phyloP scores from a whole-genome alignment of 257 asterid genomes.

The Scutellaria galericulata region DNA sequence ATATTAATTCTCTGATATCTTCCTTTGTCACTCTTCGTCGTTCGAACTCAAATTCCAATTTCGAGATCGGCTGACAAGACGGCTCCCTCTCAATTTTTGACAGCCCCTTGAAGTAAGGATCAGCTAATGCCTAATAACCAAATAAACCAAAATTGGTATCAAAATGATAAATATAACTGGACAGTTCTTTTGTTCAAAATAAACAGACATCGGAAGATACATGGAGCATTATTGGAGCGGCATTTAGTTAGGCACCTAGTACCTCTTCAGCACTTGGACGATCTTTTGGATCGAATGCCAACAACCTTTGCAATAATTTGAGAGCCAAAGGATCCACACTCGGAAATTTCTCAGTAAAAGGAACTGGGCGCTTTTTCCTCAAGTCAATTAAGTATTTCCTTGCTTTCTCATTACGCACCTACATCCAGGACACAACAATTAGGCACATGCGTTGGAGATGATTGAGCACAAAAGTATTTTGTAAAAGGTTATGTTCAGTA shows the following conservation, averaged over 20 bases:
- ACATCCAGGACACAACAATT: conserved; percentile 38
- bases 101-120: conserved; percentile 92
- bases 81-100: conserved; percentile 92
- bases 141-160: conserved; percentile 27
- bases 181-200: background rate
- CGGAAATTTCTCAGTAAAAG: conserved; percentile 66
- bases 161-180: background rate
- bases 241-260: conserved; percentile 14
- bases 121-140: conserved; percentile 73
- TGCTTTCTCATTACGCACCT: conserved; percentile 97
- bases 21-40: conserved; percentile 82
- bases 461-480: conserved; percentile 21
- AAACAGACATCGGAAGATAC: background rate
- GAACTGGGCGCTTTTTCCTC: conserved; percentile 68
- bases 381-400: conserved; percentile 73
- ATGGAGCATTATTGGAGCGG: background rate
- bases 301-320: conserved; percentile 65
- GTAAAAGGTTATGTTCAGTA: conserved; percentile 36
- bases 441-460: conserved; percentile 5
- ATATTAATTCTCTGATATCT: conserved; percentile 81
- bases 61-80: conserved; percentile 83
- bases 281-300: conserved; percentile 91
- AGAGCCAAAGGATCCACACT: conserved; percentile 82
- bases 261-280: conserved; percentile 97
- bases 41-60: conserved; percentile 95